Base-by-base conservation (phyloP, 306 rosid species). In the Quercus mongolica region DNA sequence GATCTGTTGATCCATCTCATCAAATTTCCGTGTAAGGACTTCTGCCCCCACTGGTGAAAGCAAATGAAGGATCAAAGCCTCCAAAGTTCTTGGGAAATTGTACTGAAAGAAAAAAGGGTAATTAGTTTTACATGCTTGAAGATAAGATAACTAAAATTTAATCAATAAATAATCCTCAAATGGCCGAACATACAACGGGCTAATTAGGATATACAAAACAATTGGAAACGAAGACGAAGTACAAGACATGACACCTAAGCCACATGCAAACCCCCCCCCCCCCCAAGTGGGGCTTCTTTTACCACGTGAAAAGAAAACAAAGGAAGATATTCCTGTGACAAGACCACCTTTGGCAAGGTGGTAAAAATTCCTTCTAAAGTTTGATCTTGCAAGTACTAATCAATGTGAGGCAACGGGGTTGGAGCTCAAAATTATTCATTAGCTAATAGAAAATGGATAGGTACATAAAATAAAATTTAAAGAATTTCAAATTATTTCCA, bases 1-100 rank as follows among this genome's bases (percentile, higher is more conserved):
- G 76, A 69, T 89, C 69, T 54, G 88, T 82, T 78, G 87, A 85
- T 96, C 98, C 87, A 93, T 92, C 88, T 89, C 92, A 55, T 96
- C 99, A 85, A 96, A 96, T 88, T 93, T 91, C 54, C 86, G 79
- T 41, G 96, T 91, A 81, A 93, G 97, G 71, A 93, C 93, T 86
- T 96, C 99, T 21, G 93, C 90, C 71, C 94, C 97, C 73, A 91
- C 83, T 0, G 98, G 99, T 71, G 98, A 89, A 82, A 93, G 96
- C 72, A 86, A 90, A 85, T 91, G 98, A 84, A 91, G 83, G 62
- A 93, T 86, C 76, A 96, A 85, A 88, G 93, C 96, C 92, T 96
- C 99, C 78, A 93, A 86, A 61, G 96, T 96, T 89, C 96, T 93
- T 58, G 96, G 97, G 83, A 96, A 90, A 87, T 78, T 88, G 70